phyloP scores from a whole-genome alignment of 306 rosid species.

The Cajanus cajan region DNA sequence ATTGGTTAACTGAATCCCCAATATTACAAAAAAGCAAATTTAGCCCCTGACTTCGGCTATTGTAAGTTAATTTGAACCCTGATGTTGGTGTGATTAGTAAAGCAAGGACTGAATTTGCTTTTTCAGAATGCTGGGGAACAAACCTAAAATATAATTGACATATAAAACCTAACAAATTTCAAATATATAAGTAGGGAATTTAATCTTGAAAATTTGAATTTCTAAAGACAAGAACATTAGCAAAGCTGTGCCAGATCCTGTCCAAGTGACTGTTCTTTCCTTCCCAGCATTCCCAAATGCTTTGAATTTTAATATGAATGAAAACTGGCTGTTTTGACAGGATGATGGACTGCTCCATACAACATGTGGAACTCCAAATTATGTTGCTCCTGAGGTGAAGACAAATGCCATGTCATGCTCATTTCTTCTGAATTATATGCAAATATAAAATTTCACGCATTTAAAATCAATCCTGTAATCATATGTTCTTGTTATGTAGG shows the following conservation, averaged over 20 bases:
- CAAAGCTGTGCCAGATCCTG: background rate
- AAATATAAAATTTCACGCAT: background rate
- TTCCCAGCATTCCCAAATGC: background rate
- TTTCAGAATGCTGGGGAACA: background rate
- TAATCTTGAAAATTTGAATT: background rate
- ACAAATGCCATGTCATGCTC: conserved; percentile 8
- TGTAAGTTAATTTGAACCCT: background rate
- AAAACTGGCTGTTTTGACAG: conserved; percentile 42
- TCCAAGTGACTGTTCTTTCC: background rate
- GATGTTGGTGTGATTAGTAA: background rate
- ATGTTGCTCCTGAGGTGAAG: conserved; percentile 88
- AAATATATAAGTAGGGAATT: background rate
- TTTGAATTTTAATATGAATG: background rate
- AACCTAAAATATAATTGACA: background rate
- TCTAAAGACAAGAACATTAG: background rate
- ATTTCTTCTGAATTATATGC: background rate
- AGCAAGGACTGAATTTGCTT: background rate
- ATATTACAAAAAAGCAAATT: background rate
- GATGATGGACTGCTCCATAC: conserved; percentile 92
- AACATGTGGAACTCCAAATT: conserved; percentile 91
- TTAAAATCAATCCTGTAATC: background rate
- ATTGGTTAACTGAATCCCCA: background rate
- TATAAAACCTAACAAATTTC: background rate
- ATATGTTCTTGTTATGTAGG: conserved; percentile 42
- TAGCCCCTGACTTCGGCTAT: background rate